A percentile compares a stretch with the other conserved stretches of the same genome.
phyloP scores from a whole-genome alignment of 2,329 filamentous ascomycete genomes.

The Capronia coronata region DNA sequence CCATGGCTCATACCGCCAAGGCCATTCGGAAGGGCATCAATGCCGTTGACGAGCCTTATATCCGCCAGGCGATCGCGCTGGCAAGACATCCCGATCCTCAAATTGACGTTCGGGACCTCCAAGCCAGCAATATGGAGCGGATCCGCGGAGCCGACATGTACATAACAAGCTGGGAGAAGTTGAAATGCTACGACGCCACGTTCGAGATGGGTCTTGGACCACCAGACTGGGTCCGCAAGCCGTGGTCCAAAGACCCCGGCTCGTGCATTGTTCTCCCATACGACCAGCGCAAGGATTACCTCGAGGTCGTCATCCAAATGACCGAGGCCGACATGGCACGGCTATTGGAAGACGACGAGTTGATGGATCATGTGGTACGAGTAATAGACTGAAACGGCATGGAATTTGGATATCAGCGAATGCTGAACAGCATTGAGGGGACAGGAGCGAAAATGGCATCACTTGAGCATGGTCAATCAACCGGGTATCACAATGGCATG shows the following conservation, averaged over 20 bases:
- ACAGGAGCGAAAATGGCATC: not conserved
- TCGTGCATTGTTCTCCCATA: slow-evolving; percentile 28
- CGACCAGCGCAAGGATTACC: slow-evolving; percentile 19
- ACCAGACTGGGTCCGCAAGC: slow-evolving; percentile 29
- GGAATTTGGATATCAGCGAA: not conserved
- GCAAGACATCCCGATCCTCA: slow-evolving; percentile 18
- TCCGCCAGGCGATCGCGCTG: slow-evolving; percentile 26
- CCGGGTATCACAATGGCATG: not conserved
- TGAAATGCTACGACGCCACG: slow-evolving; percentile 22
- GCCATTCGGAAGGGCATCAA: slow-evolving; percentile 34
- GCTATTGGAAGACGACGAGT: slow-evolving; percentile 21
- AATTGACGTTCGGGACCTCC: slow-evolving; percentile 25
- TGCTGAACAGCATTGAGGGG: not conserved
- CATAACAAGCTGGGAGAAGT: slow-evolving; percentile 27
- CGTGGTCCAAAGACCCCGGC: slow-evolving; percentile 29
- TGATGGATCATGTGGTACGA: slow-evolving; percentile 23
- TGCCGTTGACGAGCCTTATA: slow-evolving; percentile 32
- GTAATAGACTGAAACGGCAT: slow-evolving; percentile 16
- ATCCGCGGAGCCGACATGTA: slow-evolving; percentile 28
- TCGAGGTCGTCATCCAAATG: slow-evolving; percentile 28
- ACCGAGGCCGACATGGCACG: slow-evolving; percentile 26
- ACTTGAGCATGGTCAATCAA: not conserved
- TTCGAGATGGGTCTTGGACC: slow-evolving; percentile 26
- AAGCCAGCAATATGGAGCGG: slow-evolving; percentile 28
- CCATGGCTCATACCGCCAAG: slow-evolving; percentile 34